Evolutionary conservation across 345 rosid species (phyloP).

Genomic region (Sapria himalayana): DNA sequence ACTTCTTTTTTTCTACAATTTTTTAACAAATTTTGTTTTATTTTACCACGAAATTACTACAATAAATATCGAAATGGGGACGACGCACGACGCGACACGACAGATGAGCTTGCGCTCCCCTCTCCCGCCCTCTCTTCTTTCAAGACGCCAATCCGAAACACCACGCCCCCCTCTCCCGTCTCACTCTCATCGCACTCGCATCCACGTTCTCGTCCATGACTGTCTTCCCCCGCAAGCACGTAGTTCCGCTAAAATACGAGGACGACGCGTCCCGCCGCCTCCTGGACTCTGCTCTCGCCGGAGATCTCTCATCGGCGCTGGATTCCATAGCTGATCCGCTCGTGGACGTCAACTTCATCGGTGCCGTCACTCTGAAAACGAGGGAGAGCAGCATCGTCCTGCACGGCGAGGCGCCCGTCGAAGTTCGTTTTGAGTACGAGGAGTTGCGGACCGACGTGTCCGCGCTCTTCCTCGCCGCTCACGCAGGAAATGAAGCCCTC

Average conservation of each 20-base stretch:
- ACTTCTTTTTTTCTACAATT: too few relatives aligned
- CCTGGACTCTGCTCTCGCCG: constrained; percentile 44
- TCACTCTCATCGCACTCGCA: too few relatives aligned
- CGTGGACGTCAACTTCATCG: constrained; percentile 75
- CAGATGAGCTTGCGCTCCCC: too few relatives aligned
- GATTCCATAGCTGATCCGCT: constrained; percentile 49
- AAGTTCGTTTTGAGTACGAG: constrained; percentile 43
- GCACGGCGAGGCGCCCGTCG: constrained; percentile 39
- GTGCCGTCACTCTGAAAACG: constrained; percentile 52
- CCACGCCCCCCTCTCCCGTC: too few relatives aligned
- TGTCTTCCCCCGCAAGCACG: constrained; percentile 70
- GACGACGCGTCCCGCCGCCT: constrained; percentile 73
- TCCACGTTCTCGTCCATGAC: constrained; percentile 54
- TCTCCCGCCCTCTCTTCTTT: too few relatives aligned
- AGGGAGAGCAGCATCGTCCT: constrained; percentile 49
- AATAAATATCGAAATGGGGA: too few relatives aligned
- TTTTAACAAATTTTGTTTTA: too few relatives aligned
- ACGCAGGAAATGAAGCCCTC: constrained; percentile 51
- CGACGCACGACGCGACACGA: too few relatives aligned
- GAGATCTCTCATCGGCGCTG: constrained; percentile 38
- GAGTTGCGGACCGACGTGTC: constrained; percentile 89
- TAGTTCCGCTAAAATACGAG: constrained; percentile 79
- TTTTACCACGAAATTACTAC: too few relatives aligned
- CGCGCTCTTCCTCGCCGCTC: constrained; percentile 77
- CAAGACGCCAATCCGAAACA: too few relatives aligned